A percentile compares a stretch with the other conserved stretches of the same genome.
Conservation (phyloP, 805 yeast genomes). For the Starmerella bacillaris region DNA sequence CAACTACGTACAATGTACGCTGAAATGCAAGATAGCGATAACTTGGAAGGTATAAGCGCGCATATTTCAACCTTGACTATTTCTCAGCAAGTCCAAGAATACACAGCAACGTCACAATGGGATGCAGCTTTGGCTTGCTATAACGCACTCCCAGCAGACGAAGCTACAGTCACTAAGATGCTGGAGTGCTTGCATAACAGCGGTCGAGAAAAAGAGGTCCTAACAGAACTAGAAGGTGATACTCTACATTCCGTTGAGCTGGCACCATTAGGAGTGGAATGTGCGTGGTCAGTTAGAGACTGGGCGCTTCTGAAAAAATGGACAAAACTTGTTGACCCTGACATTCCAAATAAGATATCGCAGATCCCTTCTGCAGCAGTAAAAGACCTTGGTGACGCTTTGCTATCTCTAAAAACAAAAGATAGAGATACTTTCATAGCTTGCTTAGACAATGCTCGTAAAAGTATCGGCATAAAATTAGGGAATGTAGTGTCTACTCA, state of each 20-base stretch:
- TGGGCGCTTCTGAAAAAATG: constrained; percentile 21
- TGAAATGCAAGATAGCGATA: constrained; percentile 73
- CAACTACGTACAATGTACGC: constrained; percentile 64
- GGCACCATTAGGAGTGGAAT: constrained; percentile 49
- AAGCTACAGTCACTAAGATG: constrained; percentile 28
- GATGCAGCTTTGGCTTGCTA: constrained; percentile 71
- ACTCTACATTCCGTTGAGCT: constrained; percentile 12
- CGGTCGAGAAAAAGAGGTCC: constrained; percentile 52
- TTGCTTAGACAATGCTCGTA: constrained; percentile 35
- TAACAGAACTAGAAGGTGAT: constrained; percentile 30
- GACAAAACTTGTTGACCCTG: constrained; percentile 24
- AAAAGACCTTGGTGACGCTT: constrained; percentile 33
- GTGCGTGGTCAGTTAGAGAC: constrained; percentile 52
- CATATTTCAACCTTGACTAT: constrained; percentile 45
- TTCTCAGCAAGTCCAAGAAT: constrained; percentile 58
- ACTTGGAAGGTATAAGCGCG: constrained; percentile 69
- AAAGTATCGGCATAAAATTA: constrained; percentile 43
- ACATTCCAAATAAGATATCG: background rate
- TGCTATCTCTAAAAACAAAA: constrained; percentile 28
- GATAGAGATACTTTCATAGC: constrained; percentile 24
- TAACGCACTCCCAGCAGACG: constrained; percentile 31
- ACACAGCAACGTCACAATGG: constrained; percentile 79
- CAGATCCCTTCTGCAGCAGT: constrained; percentile 8
- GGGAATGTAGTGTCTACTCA: constrained; percentile 24
- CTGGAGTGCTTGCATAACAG: constrained; percentile 58